These are phyloP conservation scores for Hsuehochloa calcarea DNA, from an alignment of 176 grass and related monocot genomes.

Conservation along the genomic window DNA sequence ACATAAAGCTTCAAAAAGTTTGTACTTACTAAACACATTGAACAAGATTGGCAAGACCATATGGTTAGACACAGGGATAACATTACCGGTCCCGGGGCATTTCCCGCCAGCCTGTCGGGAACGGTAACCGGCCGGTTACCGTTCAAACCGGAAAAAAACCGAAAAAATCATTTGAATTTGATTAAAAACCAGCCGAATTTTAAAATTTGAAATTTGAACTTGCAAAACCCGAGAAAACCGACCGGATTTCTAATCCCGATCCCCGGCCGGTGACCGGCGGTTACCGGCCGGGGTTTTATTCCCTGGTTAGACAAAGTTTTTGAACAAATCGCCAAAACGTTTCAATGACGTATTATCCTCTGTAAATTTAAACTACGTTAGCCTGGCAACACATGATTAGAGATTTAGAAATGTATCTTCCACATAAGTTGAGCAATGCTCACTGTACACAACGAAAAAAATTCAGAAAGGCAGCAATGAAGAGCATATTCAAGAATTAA, in stretches of 20 bases:
- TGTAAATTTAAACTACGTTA: neutral
- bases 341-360: neutral
- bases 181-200: no score
- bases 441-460: neutral
- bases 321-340: neutral
- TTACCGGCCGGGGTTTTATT: no score
- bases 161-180: no score
- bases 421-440: neutral
- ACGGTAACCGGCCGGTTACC: no score
- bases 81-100: no score
- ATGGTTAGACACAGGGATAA: conserved; percentile 22
- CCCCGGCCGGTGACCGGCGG: no score
- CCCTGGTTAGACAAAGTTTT: neutral
- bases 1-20: neutral
- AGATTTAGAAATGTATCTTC: neutral
- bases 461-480: neutral
- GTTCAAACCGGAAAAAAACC: no score
- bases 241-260: no score
- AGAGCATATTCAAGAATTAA: neutral
- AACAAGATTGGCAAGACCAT: neutral
- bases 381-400: neutral
- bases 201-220: no score
- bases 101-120: no score
- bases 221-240: no score
- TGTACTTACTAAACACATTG: neutral